Evolutionary conservation across 1,284 basidiomycete genomes (phyloP).

Genomic region (Ustilago cynodontis): DNA sequence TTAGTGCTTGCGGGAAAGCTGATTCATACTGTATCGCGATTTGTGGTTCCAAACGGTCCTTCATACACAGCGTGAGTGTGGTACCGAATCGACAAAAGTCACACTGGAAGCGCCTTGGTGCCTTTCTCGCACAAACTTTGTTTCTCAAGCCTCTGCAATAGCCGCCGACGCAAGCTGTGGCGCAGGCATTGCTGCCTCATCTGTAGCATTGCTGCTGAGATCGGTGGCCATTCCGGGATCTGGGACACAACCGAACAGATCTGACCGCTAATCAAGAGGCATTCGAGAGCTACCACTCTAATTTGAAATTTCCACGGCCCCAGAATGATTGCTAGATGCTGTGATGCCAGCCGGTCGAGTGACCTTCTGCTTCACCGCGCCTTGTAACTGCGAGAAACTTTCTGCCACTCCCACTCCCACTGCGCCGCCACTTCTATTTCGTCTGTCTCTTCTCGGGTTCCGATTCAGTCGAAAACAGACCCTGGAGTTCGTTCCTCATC

Average conservation of each 20-base stretch:
- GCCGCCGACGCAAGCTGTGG: no score
- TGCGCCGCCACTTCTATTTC: neutral
- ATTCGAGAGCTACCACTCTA: no score
- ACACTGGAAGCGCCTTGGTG: neutral
- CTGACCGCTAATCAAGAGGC: no score
- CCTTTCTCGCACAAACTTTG: no score
- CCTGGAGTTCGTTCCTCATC: neutral
- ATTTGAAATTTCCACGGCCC: no score
- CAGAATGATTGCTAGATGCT: no score
- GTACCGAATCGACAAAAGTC: neutral
- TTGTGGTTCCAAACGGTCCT: neutral
- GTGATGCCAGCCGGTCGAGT: conserved; percentile 4
- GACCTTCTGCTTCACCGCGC: conserved; percentile 10
- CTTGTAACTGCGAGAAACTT: conserved; percentile 10
- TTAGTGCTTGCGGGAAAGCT: neutral
- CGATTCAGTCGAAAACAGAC: neutral
- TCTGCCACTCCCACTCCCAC: neutral
- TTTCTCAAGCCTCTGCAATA: neutral
- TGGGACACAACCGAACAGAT: no score
- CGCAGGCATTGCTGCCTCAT: no score
- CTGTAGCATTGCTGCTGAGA: no score
- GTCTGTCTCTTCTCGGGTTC: neutral
- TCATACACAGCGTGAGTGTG: no score
- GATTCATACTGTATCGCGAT: neutral
- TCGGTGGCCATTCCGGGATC: no score